Base-by-base conservation (phyloP, 306 rosid genomes). In the Cucumis melo region DNA sequence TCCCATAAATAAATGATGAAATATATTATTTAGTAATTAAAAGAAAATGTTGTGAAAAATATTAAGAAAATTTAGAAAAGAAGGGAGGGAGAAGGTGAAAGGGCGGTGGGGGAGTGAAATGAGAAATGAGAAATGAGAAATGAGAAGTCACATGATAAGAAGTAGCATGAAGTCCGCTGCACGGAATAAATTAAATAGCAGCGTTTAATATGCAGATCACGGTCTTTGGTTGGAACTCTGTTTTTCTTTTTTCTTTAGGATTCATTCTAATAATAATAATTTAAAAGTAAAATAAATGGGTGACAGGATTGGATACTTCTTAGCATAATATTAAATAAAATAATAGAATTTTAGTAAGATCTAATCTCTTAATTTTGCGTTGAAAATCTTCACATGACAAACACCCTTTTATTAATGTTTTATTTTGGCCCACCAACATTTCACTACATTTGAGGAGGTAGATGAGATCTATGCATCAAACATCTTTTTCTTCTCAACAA, bases 401-500 rank as follows among this genome's bases (percentile, higher is more conserved):
- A 61, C 24, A 59, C 12, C 29, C 38, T 7, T 24, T 1, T 13
- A 58, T 32, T 2, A 32, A 2, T 46, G 17, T 46, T 46, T 46
- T 1, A 13, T 13, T 60, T 24, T 62, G 68, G 38, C 44, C 68
- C 68, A 62, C 68, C 17, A 14, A 62, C 68, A 63, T 29, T n/a
- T n/a, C n/a, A n/a, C n/a, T 29, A 29, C 42, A 15, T 34, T 34
- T 7, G 41, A 29, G 41, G 15, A 61, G 67, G n/a, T 61, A 61
- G 42, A 29, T 61, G 39, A 61, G 41, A 61, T 61, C 67, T 16
- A 15, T 14, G 20, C 67, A 61, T 61, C 67, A 32, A 63, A 63
- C 70, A 63, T 63, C 70, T 63, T 63, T 63, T 63, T 34, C 70
- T 63, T 63, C 70, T 36, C 70, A 7, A 36, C 70, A 63, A 63